phyloP scores from a whole-genome alignment of 176 grass and related monocot species.

The Zea mays region DNA sequence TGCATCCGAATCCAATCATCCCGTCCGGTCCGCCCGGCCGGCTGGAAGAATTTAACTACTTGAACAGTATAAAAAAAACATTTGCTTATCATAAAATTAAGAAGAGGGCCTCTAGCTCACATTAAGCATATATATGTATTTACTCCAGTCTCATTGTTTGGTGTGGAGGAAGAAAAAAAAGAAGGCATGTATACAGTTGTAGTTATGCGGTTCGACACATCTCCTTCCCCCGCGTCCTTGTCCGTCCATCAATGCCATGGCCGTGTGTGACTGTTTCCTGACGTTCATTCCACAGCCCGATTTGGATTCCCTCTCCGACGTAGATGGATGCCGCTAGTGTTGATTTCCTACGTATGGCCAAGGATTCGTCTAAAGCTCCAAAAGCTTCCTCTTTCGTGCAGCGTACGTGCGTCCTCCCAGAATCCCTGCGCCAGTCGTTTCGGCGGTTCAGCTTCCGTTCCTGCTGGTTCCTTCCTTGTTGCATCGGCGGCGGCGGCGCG shows the following conservation, averaged over 20 bases:
- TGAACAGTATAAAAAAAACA: background rate
- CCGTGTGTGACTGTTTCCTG: slow-evolving; percentile 35
- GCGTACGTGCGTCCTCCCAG: slow-evolving; percentile 33
- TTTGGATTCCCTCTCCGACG: slow-evolving; percentile 35
- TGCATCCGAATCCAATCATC: slow-evolving; percentile 14
- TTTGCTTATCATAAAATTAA: no score
- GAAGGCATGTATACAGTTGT: background rate
- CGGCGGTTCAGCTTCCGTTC: background rate
- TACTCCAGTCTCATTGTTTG: background rate
- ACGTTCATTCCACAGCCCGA: slow-evolving; percentile 18
- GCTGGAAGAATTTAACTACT: background rate
- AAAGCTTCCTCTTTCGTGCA: slow-evolving; percentile 19
- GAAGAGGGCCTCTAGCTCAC: no score
- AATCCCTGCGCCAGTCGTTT: slow-evolving; percentile 38
- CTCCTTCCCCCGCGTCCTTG: slow-evolving; percentile 34
- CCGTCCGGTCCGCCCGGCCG: no score
- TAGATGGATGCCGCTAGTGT: slow-evolving; percentile 6
- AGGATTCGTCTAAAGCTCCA: slow-evolving; percentile 7
- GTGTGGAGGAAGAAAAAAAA: background rate
- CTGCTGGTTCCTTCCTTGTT: no score
- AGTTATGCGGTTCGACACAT: slow-evolving; percentile 41
- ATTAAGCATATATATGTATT: background rate
- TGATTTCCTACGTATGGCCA: background rate
- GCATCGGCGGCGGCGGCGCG: background rate
- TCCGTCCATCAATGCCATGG: slow-evolving; percentile 40